These are phyloP conservation scores for Chlorociboria aeruginascens DNA, from an alignment of 495 filamentous ascomycete genomes.

Conservation along the genomic window DNA sequence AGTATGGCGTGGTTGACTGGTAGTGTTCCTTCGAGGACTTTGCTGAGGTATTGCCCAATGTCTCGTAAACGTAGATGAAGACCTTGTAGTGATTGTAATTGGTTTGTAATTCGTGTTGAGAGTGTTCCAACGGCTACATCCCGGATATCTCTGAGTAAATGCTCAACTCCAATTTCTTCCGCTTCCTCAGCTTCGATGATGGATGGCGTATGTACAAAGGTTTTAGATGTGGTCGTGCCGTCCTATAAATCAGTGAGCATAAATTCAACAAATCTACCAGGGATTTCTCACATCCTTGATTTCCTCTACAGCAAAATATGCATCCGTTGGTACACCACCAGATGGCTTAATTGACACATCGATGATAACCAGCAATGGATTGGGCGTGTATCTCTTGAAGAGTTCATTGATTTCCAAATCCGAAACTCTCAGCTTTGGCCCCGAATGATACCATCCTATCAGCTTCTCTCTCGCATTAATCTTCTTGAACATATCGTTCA, in stretches of 20 bases:
- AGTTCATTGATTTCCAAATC: slow-evolving; percentile 99
- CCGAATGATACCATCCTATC: slow-evolving; percentile 99
- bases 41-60: slow-evolving; percentile 90
- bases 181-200: slow-evolving; percentile 99
- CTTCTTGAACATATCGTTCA: slow-evolving; percentile 99
- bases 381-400: slow-evolving; percentile 97
- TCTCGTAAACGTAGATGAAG: slow-evolving; percentile 91
- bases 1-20: slow-evolving; percentile 96
- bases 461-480: slow-evolving; percentile 98
- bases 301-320: slow-evolving; percentile 98
- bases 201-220: slow-evolving; percentile 97
- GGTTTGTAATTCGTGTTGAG: slow-evolving; percentile 92
- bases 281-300: slow-evolving; percentile 82
- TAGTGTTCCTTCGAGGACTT: slow-evolving; percentile 82
- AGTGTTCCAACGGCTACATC: slow-evolving; percentile 98
- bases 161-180: slow-evolving; percentile 97
- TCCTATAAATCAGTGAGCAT: slow-evolving; percentile 46
- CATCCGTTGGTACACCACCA: slow-evolving; percentile 94
- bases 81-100: slow-evolving; percentile 94
- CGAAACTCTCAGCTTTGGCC: slow-evolving; percentile 90
- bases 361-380: slow-evolving; percentile 92
- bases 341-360: slow-evolving; percentile 98
- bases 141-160: slow-evolving; percentile 92
- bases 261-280: background rate
- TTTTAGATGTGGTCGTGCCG: slow-evolving; percentile 91